These are phyloP conservation scores for Tuctoria greenei DNA, from an alignment of 176 grass and related monocot genomes.

Conservation along the genomic window DNA sequence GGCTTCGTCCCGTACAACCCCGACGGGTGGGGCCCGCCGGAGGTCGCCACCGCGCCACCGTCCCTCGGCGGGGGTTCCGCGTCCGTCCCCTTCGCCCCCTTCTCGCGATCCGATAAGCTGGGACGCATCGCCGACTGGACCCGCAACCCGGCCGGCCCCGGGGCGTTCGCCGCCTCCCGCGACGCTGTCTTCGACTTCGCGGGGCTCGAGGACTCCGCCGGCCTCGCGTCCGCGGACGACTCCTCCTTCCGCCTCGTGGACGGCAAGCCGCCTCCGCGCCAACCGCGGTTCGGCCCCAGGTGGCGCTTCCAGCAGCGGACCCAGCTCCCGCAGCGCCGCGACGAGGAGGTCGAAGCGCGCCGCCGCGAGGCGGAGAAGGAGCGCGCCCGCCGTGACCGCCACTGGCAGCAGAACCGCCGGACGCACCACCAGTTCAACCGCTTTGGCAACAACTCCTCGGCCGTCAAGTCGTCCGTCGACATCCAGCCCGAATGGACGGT, in stretches of 20 bases:
- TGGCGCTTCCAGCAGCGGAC: conserved; percentile 76
- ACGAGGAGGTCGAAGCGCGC: conserved; percentile 81
- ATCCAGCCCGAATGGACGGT: conserved; percentile 63
- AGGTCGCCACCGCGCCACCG: conserved; percentile 31
- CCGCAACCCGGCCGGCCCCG: conserved; percentile 42
- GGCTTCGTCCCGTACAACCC: conserved; percentile 75
- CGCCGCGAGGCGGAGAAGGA: conserved; percentile 80
- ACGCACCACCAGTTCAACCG: conserved; percentile 32
- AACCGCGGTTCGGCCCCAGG: conserved; percentile 67
- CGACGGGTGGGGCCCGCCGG: conserved; percentile 82
- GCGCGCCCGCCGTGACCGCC: conserved; percentile 75
- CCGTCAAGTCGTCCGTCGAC: conserved; percentile 43
- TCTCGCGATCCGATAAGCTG: conserved; percentile 84
- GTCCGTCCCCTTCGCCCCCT: conserved; percentile 77
- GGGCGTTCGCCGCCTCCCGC: conserved; percentile 43
- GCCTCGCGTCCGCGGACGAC: conserved; percentile 60
- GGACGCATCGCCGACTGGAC: conserved; percentile 93
- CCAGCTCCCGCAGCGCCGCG: conserved; percentile 77
- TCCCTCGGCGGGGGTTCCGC: conserved; percentile 53
- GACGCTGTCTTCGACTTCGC: conserved; percentile 82
- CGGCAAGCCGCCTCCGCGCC: conserved; percentile 62
- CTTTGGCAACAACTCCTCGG: conserved; percentile 23
- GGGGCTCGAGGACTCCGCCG: conserved; percentile 46
- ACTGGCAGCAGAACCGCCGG: conserved; percentile 53
- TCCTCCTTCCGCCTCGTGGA: conserved; percentile 70